Base-by-base conservation (phyloP, 2,329 filamentous ascomycete species). In the Aspergillus phoenicis region DNA sequence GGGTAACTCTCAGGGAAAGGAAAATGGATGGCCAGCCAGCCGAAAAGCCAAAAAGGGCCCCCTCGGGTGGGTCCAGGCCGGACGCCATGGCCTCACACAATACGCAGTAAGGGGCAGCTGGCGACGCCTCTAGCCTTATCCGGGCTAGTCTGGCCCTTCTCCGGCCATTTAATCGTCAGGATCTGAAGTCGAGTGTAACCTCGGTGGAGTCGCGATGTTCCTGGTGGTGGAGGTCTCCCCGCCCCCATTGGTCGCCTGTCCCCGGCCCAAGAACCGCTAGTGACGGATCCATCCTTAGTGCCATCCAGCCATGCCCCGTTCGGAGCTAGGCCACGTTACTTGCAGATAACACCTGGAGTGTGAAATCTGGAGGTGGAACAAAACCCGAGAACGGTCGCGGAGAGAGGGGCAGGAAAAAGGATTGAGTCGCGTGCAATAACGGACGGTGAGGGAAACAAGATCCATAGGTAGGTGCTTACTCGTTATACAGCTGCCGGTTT, bases 71-170 rank as follows among this genome's bases (percentile, higher is more conserved):
- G 13, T 26, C 47, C 47, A 26, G 47, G 13, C 26, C n/a, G 24
- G 47, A 51, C 53, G 53, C 53, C 53, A 56, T 56, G 53, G 53
- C 53, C 41, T 47, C 53, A 56, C 53, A 36, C 33, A 36, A 36
- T 36, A 36, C 33, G 33, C 33, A 36, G 53, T 56, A 56, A 56
- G 53, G 53, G 53, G 53, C 53, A 56, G 39, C 47, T 51, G 47
- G 47, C 47, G 47, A 45, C 13, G 28, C 39, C 41, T 41, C 43
- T 45, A 47, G n/a, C 39, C 43, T 17, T 5, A 33, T 45, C 24
- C 20, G 53, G 39, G 5, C 39, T 45, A 56, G 43, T 11, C 28
- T 17, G 8, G n/a, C 39, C 36, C 22, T 26, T 33, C 39, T 26
- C 17, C 26, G 53, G 39, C 53, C 53, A 56, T 45, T 47, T 30